Evolutionary conservation across 805 yeast genomes (phyloP).

Genomic region (Candida boidinii): DNA sequence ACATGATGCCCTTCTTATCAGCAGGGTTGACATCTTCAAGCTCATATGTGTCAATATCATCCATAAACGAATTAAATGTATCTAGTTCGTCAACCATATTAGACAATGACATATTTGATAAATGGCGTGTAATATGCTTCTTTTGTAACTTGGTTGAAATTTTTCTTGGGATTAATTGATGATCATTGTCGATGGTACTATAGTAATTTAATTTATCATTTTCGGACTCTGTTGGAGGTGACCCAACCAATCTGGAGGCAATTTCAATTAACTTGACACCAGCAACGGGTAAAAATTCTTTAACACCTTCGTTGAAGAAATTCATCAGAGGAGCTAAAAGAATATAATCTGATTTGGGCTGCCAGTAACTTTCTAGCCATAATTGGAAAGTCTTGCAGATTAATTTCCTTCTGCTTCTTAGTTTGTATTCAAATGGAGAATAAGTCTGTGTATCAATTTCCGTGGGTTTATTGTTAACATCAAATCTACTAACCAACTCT

Average conservation of each 20-base stretch:
- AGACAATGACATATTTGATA: constrained; percentile 15
- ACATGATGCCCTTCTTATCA: constrained; percentile 1
- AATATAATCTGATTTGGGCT: constrained; percentile 47
- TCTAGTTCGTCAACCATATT: constrained; percentile 18
- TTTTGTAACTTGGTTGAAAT: constrained; percentile 28
- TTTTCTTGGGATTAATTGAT: constrained; percentile 47
- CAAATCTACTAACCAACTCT: constrained; percentile 59
- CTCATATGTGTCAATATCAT: constrained; percentile 24
- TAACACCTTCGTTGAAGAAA: constrained; percentile 72
- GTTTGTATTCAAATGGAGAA: constrained; percentile 32
- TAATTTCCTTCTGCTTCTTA: constrained; percentile 55
- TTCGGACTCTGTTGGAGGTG: constrained; percentile 39
- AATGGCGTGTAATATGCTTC: constrained; percentile 19
- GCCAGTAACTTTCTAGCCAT: constrained; percentile 93
- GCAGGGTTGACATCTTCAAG: constrained; percentile 14
- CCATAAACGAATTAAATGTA: constrained; percentile 22
- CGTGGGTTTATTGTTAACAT: constrained; percentile 33
- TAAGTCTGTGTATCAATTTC: too few relatives aligned
- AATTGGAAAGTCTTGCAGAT: constrained; percentile 62
- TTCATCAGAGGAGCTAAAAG: constrained; percentile 64
- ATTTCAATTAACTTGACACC: constrained; percentile 52
- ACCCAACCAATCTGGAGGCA: constrained; percentile 51
- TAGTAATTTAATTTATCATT: constrained; percentile 24
- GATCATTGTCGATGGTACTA: constrained; percentile 23
- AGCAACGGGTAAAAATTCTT: constrained; percentile 54